Conservation (phyloP, 345 rosid genomes). For the Salix purpurea region DNA sequence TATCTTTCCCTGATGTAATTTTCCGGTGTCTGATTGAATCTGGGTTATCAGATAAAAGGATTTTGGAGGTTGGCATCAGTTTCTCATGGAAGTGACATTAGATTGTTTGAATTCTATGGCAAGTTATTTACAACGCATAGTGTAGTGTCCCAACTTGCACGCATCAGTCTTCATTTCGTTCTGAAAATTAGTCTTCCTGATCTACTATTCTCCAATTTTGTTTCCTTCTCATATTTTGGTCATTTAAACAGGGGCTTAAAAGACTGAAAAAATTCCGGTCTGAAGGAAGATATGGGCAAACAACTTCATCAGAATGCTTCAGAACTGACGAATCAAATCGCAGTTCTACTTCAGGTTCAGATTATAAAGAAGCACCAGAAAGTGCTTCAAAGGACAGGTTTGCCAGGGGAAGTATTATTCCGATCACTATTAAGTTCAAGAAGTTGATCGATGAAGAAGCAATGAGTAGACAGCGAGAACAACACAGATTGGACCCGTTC, state of each 20-base stretch:
- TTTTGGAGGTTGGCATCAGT: neutral
- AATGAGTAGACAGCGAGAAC: constrained; percentile 28
- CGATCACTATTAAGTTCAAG: constrained; percentile 49
- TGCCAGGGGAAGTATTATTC: constrained; percentile 33
- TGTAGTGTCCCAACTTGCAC: neutral
- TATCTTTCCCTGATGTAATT: neutral
- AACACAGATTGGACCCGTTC: constrained; percentile 28
- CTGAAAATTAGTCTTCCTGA: neutral
- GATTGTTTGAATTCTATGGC: neutral
- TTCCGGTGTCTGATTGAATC: neutral
- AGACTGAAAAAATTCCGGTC: constrained; percentile 54
- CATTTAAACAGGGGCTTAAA: constrained; percentile 43
- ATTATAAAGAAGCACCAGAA: constrained; percentile 33
- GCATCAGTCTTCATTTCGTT: neutral
- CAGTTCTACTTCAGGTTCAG: constrained; percentile 1
- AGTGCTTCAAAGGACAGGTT: constrained; percentile 29
- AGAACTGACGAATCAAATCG: constrained; percentile 30
- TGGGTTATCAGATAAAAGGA: neutral
- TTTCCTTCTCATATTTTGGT: neutral
- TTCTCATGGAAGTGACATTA: neutral
- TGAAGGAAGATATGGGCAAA: constrained; percentile 38
- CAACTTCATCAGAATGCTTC: constrained; percentile 18
- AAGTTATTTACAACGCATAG: neutral
- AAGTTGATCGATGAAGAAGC: constrained; percentile 33
- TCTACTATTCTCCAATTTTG: no score